These are phyloP conservation scores for Tylopilus plumbeoviolaceoides DNA, from an alignment of 768 basidiomycete genomes.

Conservation along the genomic window DNA sequence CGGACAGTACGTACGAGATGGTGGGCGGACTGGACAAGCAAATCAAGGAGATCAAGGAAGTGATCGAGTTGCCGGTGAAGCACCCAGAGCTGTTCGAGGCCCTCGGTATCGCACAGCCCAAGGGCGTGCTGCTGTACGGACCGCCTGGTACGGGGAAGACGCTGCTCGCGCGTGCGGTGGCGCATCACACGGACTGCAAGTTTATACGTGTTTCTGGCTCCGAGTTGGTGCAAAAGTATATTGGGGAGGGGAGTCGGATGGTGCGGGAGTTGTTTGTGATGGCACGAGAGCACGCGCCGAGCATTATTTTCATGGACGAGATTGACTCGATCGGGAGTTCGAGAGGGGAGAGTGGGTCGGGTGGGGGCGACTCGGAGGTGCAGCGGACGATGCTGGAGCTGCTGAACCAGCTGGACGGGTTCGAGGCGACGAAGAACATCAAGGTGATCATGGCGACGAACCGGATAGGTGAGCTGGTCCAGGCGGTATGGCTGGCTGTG, in stretches of 20 bases:
- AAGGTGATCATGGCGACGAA: slow-evolving; percentile 97
- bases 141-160: slow-evolving; percentile 98
- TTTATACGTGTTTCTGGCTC: slow-evolving; percentile 95
- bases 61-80: slow-evolving; percentile 96
- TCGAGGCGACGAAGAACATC: slow-evolving; percentile 80
- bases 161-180: slow-evolving; percentile 89
- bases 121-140: slow-evolving; percentile 93
- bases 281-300: slow-evolving; percentile 96
- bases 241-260: slow-evolving; percentile 95
- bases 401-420: slow-evolving; percentile 85
- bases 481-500: background rate
- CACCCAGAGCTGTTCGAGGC: slow-evolving; percentile 96
- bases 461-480: slow-evolving; percentile 63
- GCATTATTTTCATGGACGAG: slow-evolving; percentile 99
- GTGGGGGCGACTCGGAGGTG: slow-evolving; percentile 84
- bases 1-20: slow-evolving; percentile 99
- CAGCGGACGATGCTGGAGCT: slow-evolving; percentile 90
- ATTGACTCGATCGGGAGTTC: slow-evolving; percentile 97
- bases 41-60: slow-evolving; percentile 98
- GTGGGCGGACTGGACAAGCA: slow-evolving; percentile 98
- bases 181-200: slow-evolving; percentile 96
- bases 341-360: slow-evolving; percentile 73
- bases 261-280: slow-evolving; percentile 97
- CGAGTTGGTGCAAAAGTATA: slow-evolving; percentile 97
- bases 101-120: slow-evolving; percentile 94